These are phyloP conservation scores for Pichia eremophila DNA, from an alignment of 805 yeast species.

Conservation along the genomic window DNA sequence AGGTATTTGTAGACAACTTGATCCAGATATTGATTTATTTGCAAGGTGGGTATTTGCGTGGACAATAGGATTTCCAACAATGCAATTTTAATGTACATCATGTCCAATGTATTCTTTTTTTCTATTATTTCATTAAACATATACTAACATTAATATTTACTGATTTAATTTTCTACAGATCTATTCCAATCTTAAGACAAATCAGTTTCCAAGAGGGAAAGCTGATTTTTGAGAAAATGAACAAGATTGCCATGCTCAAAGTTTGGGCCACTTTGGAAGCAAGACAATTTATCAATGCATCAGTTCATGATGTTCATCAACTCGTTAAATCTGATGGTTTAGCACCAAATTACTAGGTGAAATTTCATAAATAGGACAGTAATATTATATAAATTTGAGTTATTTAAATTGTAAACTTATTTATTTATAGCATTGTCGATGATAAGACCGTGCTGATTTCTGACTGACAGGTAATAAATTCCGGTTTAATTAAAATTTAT, in stretches of 20 bases:
- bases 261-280: slow-evolving; percentile 89
- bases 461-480: no score
- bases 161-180: slow-evolving; percentile 30
- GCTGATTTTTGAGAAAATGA: slow-evolving; percentile 44
- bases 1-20: slow-evolving; percentile 91
- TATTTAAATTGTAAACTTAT: no score
- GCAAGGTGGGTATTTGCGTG: slow-evolving; percentile 78
- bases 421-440: no score
- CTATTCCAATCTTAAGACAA: slow-evolving; percentile 78
- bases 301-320: slow-evolving; percentile 62
- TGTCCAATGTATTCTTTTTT: not conserved
- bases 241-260: slow-evolving; percentile 71
- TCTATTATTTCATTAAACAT: not conserved
- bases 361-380: no score
- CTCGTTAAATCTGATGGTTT: slow-evolving; percentile 56
- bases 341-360: slow-evolving; percentile 41
- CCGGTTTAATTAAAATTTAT: no score
- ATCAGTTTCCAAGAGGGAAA: slow-evolving; percentile 66
- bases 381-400: no score
- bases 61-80: slow-evolving; percentile 30
- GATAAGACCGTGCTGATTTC: no score
- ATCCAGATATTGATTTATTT: slow-evolving; percentile 87
- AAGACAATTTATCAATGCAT: slow-evolving; percentile 74
- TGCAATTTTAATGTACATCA: slow-evolving; percentile 9
- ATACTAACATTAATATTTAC: slow-evolving; percentile 4